phyloP scores from a whole-genome alignment of 257 asterid genomes.

The Solanum lycopersicoides region DNA sequence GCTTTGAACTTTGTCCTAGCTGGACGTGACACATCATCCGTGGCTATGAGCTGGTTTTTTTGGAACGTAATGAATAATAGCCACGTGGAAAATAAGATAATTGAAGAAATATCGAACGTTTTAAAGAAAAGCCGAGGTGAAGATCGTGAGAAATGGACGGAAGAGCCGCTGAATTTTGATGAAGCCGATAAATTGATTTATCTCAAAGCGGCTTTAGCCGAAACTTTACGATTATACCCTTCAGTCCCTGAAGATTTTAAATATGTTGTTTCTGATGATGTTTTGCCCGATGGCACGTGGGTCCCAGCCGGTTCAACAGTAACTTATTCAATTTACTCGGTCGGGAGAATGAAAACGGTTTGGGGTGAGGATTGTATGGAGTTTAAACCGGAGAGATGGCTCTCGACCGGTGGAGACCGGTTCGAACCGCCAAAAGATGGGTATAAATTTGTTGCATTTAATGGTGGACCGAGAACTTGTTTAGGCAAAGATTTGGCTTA shows the following conservation, averaged over 20 bases:
- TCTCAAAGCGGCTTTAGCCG: conserved; percentile 64
- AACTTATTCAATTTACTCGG: conserved; percentile 71
- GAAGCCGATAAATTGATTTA: conserved; percentile 66
- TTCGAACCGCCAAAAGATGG: conserved; percentile 59
- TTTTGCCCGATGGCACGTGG: conserved; percentile 58
- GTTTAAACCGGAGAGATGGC: conserved; percentile 86
- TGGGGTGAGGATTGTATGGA: conserved; percentile 92
- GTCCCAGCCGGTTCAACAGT: conserved; percentile 80
- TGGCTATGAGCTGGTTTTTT: conserved; percentile 88
- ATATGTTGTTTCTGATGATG: conserved; percentile 54
- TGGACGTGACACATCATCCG: conserved; percentile 82
- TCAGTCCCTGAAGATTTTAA: conserved; percentile 83
- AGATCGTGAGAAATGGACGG: conserved; percentile 37
- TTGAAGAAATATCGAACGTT: conserved; percentile 33
- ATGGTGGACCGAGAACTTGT: conserved; percentile 81
- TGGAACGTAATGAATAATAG: conserved; percentile 58
- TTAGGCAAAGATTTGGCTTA: conserved; percentile 85
- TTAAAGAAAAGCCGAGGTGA: conserved; percentile 38
- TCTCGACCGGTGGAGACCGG: conserved; percentile 40
- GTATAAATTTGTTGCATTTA: conserved; percentile 63
- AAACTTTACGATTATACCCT: conserved; percentile 70
- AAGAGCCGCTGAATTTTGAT: conserved; percentile 67
- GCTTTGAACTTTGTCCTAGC: conserved; percentile 82
- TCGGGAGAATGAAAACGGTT: conserved; percentile 58
- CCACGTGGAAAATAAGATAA: conserved; percentile 42